A percentile compares a stretch with the other conserved stretches of the same genome.
Conservation (phyloP, 371 early-diverging fungal species). For the Mucor racemosus region DNA sequence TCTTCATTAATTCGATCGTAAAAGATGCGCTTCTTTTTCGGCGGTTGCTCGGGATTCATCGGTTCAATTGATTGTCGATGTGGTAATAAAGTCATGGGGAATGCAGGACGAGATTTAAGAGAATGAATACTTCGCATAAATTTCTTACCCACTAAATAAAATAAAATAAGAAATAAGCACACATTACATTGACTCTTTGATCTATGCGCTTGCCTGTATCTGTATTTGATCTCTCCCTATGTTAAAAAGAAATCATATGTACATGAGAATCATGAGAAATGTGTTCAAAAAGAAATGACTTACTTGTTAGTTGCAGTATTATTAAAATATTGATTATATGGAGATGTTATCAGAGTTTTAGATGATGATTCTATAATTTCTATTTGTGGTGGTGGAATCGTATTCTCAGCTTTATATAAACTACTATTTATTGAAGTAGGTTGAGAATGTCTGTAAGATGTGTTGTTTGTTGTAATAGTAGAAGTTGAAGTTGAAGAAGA, state of each 20-base stretch:
- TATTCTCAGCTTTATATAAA: not conserved
- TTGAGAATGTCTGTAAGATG: not conserved
- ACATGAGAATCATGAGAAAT: not conserved
- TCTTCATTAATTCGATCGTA: conserved; percentile 1
- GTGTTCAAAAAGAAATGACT: not conserved
- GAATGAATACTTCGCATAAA: conserved; percentile 21
- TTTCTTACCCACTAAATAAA: conserved; percentile 16
- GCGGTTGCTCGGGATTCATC: conserved; percentile 18
- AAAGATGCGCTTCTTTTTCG: conserved; percentile 21
- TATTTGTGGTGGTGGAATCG: not conserved
- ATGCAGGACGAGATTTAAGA: conserved; percentile 23
- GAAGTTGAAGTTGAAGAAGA: not conserved
- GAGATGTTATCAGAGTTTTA: not conserved
- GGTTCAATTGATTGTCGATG: conserved; percentile 16
- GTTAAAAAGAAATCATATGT: too few relatives aligned
- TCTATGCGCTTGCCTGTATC: conserved; percentile 13
- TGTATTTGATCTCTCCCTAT: not conserved
- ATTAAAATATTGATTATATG: not conserved
- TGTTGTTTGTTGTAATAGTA: not conserved
- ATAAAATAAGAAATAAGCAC: not conserved
- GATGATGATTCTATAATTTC: not conserved
- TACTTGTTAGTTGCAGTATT: not conserved
- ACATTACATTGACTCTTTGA: not conserved
- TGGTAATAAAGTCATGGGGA: conserved; percentile 19
- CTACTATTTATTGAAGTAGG: not conserved